These are phyloP conservation scores for Pyrus hybrid DNA, from an alignment of 331 rosid species.

Conservation along the genomic window DNA sequence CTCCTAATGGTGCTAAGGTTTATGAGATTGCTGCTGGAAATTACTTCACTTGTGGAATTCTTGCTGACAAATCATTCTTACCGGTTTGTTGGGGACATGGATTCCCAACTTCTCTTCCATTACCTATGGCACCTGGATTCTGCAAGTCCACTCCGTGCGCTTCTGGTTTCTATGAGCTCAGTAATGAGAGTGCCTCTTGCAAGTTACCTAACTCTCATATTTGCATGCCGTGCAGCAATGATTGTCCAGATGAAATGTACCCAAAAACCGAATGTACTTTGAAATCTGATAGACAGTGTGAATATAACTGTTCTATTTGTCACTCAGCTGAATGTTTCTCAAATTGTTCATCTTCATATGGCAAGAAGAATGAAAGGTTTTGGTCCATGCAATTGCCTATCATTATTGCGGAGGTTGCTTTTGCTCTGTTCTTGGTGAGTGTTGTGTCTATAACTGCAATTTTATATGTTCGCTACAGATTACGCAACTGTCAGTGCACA, in stretches of 20 bases:
- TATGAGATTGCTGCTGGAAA: conserved; percentile 82
- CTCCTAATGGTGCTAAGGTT: conserved; percentile 48
- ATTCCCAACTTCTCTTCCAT: conserved; percentile 72
- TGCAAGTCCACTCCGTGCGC: conserved; percentile 66
- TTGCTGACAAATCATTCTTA: conserved; percentile 56
- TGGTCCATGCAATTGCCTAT: conserved; percentile 82
- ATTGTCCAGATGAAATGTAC: conserved; percentile 70
- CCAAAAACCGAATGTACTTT: conserved; percentile 38
- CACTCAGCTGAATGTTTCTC: conserved; percentile 50
- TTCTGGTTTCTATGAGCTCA: conserved; percentile 56
- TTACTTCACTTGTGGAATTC: conserved; percentile 83
- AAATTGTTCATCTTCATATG: conserved; percentile 48
- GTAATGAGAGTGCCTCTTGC: conserved; percentile 41
- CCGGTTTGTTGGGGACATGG: conserved; percentile 93
- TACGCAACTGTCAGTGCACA: conserved; percentile 62
- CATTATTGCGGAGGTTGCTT: conserved; percentile 67
- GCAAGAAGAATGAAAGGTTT: conserved; percentile 44
- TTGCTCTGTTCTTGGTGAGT: conserved; percentile 57
- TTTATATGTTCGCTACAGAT: conserved; percentile 65
- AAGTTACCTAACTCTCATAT: conserved; percentile 37
- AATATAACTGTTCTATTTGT: conserved; percentile 74
- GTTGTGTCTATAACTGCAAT: conserved; percentile 56
- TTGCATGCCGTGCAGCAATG: conserved; percentile 67
- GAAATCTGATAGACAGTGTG: conserved; percentile 61
- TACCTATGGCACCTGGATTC: conserved; percentile 61